These are phyloP conservation scores for Chaetothyriales sp. DNA, from an alignment of 2,329 filamentous ascomycete genomes.

Conservation along the genomic window DNA sequence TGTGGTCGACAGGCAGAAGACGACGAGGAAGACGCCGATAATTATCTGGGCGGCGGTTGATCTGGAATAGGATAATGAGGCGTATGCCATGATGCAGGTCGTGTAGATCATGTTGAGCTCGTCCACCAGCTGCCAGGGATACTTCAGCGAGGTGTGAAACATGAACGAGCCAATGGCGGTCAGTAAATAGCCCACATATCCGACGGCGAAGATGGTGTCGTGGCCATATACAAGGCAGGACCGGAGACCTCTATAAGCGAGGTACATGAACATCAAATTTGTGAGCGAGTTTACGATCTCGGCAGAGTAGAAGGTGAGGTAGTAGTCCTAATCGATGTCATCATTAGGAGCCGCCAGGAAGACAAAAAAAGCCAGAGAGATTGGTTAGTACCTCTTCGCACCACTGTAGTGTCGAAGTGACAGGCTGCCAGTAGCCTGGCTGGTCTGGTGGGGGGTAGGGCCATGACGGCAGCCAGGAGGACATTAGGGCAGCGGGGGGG, in stretches of 20 bases:
- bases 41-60: slow-evolving; percentile 35
- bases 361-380: neutral
- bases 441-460: slow-evolving; percentile 36
- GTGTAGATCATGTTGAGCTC: slow-evolving; percentile 61
- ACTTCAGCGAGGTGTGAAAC: slow-evolving; percentile 51
- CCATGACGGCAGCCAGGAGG: slow-evolving; percentile 28
- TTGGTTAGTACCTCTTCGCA: slow-evolving; percentile 55
- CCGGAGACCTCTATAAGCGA: slow-evolving; percentile 59
- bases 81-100: slow-evolving; percentile 54
- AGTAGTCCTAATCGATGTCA: slow-evolving; percentile 45
- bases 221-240: slow-evolving; percentile 60
- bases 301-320: slow-evolving; percentile 58
- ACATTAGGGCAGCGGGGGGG: slow-evolving; percentile 12
- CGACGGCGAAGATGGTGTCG: slow-evolving; percentile 58
- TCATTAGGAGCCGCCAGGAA: slow-evolving; percentile 1
- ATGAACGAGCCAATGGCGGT: slow-evolving; percentile 48
- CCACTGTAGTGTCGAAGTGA: slow-evolving; percentile 62
- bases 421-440: slow-evolving; percentile 50
- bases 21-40: slow-evolving; percentile 43
- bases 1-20: slow-evolving; percentile 54
- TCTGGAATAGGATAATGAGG: slow-evolving; percentile 58
- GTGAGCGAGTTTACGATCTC: slow-evolving; percentile 71
- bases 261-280: slow-evolving; percentile 65
- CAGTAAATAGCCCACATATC: slow-evolving; percentile 46
- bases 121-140: slow-evolving; percentile 57